These are phyloP conservation scores for Boletus huronensis DNA, from an alignment of 768 basidiomycete genomes.

Conservation along the genomic window DNA sequence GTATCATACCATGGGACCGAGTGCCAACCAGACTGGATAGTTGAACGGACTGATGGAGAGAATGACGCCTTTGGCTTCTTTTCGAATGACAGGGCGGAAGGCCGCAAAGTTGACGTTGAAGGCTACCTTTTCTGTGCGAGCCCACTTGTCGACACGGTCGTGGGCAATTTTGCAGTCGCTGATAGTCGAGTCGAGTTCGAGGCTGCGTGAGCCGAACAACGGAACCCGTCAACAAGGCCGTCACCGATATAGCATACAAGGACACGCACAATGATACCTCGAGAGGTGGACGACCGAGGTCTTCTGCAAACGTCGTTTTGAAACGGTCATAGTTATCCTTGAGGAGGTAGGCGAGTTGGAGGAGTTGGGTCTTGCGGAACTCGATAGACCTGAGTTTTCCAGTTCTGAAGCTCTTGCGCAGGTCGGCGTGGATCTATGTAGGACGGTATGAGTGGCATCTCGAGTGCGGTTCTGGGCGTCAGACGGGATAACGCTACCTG, in stretches of 20 bases:
- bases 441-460: no score
- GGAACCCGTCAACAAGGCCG: background rate
- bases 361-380: conserved; percentile 71
- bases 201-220: conserved; percentile 35
- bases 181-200: conserved; percentile 58
- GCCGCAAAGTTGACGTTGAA: conserved; percentile 55
- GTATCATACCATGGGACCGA: conserved; percentile 53
- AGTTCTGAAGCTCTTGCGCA: conserved; percentile 56
- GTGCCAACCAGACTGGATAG: conserved; percentile 60
- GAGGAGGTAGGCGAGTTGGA: conserved; percentile 69
- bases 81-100: conserved; percentile 61
- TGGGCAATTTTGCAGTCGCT: conserved; percentile 54
- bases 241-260: conserved; percentile 16
- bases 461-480: background rate
- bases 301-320: conserved; percentile 52
- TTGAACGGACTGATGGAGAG: conserved; percentile 74
- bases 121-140: conserved; percentile 54
- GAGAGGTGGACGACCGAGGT: conserved; percentile 59
- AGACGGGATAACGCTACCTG: conserved; percentile 32
- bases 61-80: conserved; percentile 75
- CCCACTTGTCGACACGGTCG: conserved; percentile 70
- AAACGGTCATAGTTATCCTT: conserved; percentile 68
- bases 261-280: conserved; percentile 52
- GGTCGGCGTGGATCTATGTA: conserved; percentile 57
- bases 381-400: conserved; percentile 65